Conservation (phyloP, 371 early-diverging fungal species). For the Mucor ambiguus region DNA sequence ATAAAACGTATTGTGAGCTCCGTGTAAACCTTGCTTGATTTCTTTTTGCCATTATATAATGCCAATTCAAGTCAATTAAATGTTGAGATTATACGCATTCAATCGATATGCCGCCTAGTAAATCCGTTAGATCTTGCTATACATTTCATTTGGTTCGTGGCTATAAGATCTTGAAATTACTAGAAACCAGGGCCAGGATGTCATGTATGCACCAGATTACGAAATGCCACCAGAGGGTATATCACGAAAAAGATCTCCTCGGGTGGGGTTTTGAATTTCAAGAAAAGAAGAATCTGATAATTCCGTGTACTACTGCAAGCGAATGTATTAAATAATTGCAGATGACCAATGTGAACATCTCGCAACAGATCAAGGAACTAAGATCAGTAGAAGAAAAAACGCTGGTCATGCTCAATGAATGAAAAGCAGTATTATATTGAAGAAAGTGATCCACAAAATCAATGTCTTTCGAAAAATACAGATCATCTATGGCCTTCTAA, state of each 20-base stretch:
- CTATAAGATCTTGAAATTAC: not conserved
- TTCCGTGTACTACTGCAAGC: not conserved
- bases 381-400: not conserved
- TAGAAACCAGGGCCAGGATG: not conserved
- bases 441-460: not conserved
- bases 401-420: not conserved
- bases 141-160: not conserved
- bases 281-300: not conserved
- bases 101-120: not conserved
- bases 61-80: not conserved
- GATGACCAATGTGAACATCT: not conserved
- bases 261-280: not conserved
- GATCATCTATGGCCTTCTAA: not conserved
- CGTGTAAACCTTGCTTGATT: not conserved
- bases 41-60: not conserved
- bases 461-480: not conserved
- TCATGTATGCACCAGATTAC: not conserved
- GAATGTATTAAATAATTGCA: not conserved
- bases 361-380: not conserved
- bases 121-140: not conserved
- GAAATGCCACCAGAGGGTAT: not conserved
- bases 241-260: not conserved
- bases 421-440: not conserved
- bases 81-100: not conserved
- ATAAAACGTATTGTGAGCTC: slow-evolving; percentile 1